Evolutionary conservation across 208 protist species (phyloP), one percentile per base, ranked within the genome.

Genomic region (Angomonas ambiguus): DNA sequence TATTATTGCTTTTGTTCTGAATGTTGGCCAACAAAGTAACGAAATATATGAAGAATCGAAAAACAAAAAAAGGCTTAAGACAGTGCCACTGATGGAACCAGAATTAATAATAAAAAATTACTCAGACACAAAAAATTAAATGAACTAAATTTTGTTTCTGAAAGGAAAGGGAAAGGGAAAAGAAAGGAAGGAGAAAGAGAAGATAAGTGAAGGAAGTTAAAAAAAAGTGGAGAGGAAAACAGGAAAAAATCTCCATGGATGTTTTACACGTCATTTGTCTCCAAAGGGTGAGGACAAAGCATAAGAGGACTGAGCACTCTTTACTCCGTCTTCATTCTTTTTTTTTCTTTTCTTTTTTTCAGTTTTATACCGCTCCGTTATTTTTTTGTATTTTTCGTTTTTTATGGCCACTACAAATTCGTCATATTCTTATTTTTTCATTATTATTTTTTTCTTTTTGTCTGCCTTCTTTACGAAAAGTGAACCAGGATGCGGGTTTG

Each of bases 401-500:
- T 56, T 49, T 60, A n/a, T 10, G 22, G 49, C 8, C 30, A 38
- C 13, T 56, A 20, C 10, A 8, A 27, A 56, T 24, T 25, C 22
- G 6, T 55, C 3, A 30, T 4, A 11, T 48, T 48, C 18, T 20
- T 20, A n/a, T n/a, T n/a, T n/a, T n/a, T n/a, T n/a, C n/a, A 20
- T 16, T 32, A 34, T n/a, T n/a, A 27, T 27, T 30, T n/a, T 30
- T n/a, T 18, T 25, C 55, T 58, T 62, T 49, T 62, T 51, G 30
- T 49, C 58, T 11, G 1, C 16, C 49, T 13, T 30, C 20, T n/a
- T 48, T 65, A 77, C 49, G n/a, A 61, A 51, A 82, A 93, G 28
- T 81, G 71, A 11, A 93, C 74, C 18, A 93, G 51, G 67, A 90
- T 83, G 24, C 76, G 72, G n/a, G 87, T 89, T 51, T 77, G 76